Evolutionary conservation across 1,284 basidiomycete species (phyloP), one percentile per base, ranked within the genome.

Genomic region (Tylopilus sp.): DNA sequence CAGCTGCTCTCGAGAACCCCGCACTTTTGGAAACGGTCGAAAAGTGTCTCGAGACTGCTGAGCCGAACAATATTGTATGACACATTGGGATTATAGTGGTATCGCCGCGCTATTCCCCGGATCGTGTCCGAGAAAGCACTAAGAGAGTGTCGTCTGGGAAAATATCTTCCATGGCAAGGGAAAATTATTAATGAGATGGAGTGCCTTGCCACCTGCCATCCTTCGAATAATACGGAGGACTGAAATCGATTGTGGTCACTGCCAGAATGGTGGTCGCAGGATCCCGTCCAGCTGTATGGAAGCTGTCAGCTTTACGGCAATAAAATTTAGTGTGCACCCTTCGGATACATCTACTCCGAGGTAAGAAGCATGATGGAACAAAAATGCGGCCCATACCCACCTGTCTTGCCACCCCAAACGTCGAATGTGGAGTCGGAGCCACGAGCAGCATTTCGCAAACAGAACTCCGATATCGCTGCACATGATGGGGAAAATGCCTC

Each of bases 1-100:
- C 95, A 21, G 97, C 97, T 9, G 97, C 96, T 0, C 75, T 99
- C 31, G 96, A 99, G 69, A 99, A 99, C 68, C 78, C 81, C 10
- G 82, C 90, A 36, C 77, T 99, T 6, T 69, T 97, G 4, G 86
- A 88, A 48, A 92, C 95, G 0, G 84, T 99, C 3, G 93, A 97
- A 66, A 87, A 89, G 42, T 95, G 92, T 65, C 75, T 98, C 31
- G 71, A 72, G 8, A 77, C 76, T 8, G 77, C 19, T n/a, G 61
- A 38, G 6, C 43, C 7, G 29, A 38, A 41, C 23, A 44, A 13
- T 8, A 31, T 1, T 2, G 15, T 23, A 16, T 63, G 36, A 39
- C 29, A 28, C 34, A 38, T 29, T 23, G 21, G 34, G 19, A 23
- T 34, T 47, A 39, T 16, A 34, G 21, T 5, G 6, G 18, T 12